A percentile compares a stretch with the other conserved stretches of the same genome.
These are phyloP conservation scores for Jaltomata sinuosa DNA, from an alignment of 257 asterid genomes.

Conservation along the genomic window DNA sequence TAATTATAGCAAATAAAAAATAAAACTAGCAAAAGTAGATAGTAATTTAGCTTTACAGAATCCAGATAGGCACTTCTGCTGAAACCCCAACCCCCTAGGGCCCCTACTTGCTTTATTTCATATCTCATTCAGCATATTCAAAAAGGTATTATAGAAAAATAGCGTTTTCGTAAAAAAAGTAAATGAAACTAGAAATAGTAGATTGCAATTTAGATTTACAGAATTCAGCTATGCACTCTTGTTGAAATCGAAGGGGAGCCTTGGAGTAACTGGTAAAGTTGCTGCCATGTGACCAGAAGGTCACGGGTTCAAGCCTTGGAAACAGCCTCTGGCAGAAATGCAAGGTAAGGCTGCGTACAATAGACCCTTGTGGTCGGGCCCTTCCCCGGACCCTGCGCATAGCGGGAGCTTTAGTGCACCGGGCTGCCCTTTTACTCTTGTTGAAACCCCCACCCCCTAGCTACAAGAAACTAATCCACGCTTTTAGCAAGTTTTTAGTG, in stretches of 20 bases:
- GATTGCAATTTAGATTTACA: not conserved
- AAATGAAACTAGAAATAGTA: not conserved
- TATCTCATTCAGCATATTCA: not conserved
- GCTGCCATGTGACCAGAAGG: too few species aligned
- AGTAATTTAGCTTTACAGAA: not conserved
- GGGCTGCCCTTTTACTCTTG: too few species aligned
- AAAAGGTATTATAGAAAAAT: not conserved
- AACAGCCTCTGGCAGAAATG: too few species aligned
- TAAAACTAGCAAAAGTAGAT: not conserved
- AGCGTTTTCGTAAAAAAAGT: not conserved
- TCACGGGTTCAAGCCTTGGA: too few species aligned
- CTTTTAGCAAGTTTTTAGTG: not conserved
- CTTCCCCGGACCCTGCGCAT: too few species aligned
- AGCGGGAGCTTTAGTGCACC: too few species aligned
- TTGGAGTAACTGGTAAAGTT: too few species aligned
- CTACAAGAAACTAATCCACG: not conserved
- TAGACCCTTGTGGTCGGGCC: too few species aligned
- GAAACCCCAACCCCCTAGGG: not conserved
- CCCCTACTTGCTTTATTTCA: not conserved
- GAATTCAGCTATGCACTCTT: not conserved
- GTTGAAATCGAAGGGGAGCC: too few species aligned
- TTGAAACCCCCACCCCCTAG: not conserved
- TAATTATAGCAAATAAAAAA: not conserved
- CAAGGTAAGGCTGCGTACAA: too few species aligned
- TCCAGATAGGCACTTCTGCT: not conserved